A percentile compares a stretch with the other conserved stretches of the same genome.
Conservation (phyloP, 306 rosid genomes). For the Cotoneaster glaucophyllus region DNA sequence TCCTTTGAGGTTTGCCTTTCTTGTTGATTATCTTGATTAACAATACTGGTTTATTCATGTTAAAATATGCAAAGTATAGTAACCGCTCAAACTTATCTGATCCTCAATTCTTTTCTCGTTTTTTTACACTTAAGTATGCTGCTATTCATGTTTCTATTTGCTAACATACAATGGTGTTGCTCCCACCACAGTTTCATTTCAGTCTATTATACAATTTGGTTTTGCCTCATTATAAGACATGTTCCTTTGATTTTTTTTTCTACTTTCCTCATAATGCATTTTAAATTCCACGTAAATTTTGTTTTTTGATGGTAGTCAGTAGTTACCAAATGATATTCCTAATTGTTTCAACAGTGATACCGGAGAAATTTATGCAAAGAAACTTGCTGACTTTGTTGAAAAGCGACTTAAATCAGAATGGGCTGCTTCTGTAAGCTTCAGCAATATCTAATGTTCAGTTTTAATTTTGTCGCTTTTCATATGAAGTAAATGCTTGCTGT, state of each 20-base stretch:
- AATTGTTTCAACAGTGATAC: conserved; percentile 54
- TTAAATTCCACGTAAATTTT: neutral
- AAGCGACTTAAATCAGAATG: conserved; percentile 91
- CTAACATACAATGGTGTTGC: neutral
- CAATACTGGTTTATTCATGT: neutral
- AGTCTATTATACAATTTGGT: neutral
- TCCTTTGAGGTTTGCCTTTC: conserved; percentile 54
- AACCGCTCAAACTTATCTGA: neutral
- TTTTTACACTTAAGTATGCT: neutral
- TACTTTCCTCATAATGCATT: neutral
- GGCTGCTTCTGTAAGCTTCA: conserved; percentile 83
- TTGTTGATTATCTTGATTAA: neutral
- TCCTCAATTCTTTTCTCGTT: neutral
- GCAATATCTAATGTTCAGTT: conserved; percentile 16
- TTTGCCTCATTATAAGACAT: neutral
- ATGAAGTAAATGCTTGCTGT: conserved; percentile 10
- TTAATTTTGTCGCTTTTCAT: conserved; percentile 9
- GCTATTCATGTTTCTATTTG: neutral
- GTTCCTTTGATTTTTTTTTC: neutral
- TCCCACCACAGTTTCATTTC: neutral
- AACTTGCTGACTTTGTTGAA: conserved; percentile 79
- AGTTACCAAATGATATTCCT: conserved; percentile 10
- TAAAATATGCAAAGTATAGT: neutral
- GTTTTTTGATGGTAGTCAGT: neutral
- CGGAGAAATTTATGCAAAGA: conserved; percentile 77